Conservation (phyloP, 164 flowering plant genomes). For the Vitis labrusca region DNA sequence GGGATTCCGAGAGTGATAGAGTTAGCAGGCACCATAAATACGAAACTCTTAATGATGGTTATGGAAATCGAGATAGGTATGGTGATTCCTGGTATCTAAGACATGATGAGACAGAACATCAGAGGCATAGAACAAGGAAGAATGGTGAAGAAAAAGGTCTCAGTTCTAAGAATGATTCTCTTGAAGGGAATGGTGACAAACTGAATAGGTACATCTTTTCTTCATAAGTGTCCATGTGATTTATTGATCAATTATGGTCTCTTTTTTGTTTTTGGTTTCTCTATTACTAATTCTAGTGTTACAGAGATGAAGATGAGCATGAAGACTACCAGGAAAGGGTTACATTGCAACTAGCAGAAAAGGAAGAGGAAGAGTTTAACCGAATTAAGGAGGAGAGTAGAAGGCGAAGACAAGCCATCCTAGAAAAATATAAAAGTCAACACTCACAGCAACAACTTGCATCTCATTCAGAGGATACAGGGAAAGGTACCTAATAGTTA, state of each 20-base stretch:
- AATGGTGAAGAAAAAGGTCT: constrained; percentile 19
- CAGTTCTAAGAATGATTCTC: constrained; percentile 17
- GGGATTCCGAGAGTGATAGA: constrained; percentile 23
- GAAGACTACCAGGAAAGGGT: constrained; percentile 65
- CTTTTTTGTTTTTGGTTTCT: neutral
- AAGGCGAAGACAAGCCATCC: constrained; percentile 77
- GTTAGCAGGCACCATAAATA: constrained; percentile 19
- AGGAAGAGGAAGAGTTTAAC: constrained; percentile 86
- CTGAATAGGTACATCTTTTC: constrained; percentile 34
- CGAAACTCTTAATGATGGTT: constrained; percentile 14
- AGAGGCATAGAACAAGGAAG: constrained; percentile 26
- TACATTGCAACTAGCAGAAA: constrained; percentile 61
- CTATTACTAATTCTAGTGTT: constrained; percentile 3
- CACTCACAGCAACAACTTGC: constrained; percentile 32
- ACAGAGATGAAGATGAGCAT: constrained; percentile 63
- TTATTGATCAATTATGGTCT: neutral
- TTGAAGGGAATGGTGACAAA: constrained; percentile 21
- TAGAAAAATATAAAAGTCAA: constrained; percentile 74
- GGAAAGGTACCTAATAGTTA: constrained; percentile 37
- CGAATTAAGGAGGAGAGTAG: constrained; percentile 92
- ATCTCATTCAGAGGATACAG: constrained; percentile 20
- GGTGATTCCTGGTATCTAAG: constrained; percentile 33
- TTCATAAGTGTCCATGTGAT: neutral
- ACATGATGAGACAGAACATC: constrained; percentile 31
- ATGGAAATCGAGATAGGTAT: constrained; percentile 27